Percentiles rank a stretch among this genome's conserved stretches.
phyloP scores from a whole-genome alignment of 306 rosid species.

The Begonia loranthoides region DNA sequence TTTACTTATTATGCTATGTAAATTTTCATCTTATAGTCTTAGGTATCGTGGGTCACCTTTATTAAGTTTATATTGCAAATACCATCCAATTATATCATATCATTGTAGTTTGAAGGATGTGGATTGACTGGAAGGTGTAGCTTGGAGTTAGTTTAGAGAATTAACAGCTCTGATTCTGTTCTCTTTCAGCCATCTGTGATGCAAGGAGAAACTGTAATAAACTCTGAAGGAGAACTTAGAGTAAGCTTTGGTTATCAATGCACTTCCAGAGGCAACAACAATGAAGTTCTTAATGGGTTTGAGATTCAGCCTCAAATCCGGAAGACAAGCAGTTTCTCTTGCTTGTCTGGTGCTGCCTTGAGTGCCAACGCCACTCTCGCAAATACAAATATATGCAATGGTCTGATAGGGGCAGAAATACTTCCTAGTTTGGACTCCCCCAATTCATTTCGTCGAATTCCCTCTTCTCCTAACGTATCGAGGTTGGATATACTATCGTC shows the following conservation, averaged over 20 bases:
- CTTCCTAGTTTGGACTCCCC: slow-evolving; percentile 98
- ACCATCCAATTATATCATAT: no score
- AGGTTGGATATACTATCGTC: slow-evolving; percentile 70
- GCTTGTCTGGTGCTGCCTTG: slow-evolving; percentile 96
- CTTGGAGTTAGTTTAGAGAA: no score
- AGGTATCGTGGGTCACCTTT: no score
- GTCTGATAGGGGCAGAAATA: slow-evolving; percentile 75
- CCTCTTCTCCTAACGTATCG: slow-evolving; percentile 64
- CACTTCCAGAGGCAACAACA: slow-evolving; percentile 28
- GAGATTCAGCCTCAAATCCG: slow-evolving; percentile 35
- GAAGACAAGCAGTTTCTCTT: slow-evolving; percentile 82
- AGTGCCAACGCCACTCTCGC: slow-evolving; percentile 95
- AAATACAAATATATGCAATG: slow-evolving; percentile 91
- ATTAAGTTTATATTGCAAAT: no score
- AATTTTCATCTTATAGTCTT: no score
- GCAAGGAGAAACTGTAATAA: slow-evolving; percentile 31
- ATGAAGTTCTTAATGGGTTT: slow-evolving; percentile 21
- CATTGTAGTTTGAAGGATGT: no score
- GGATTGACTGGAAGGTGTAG: no score
- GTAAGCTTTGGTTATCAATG: slow-evolving; percentile 97
- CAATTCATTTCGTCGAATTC: slow-evolving; percentile 68
- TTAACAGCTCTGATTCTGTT: no score
- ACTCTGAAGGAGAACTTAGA: slow-evolving; percentile 65
- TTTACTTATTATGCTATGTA: no score
- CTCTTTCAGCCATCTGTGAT: slow-evolving; percentile 6